Evolutionary conservation across 345 rosid species (phyloP).

Genomic region (Brassica carinata): DNA sequence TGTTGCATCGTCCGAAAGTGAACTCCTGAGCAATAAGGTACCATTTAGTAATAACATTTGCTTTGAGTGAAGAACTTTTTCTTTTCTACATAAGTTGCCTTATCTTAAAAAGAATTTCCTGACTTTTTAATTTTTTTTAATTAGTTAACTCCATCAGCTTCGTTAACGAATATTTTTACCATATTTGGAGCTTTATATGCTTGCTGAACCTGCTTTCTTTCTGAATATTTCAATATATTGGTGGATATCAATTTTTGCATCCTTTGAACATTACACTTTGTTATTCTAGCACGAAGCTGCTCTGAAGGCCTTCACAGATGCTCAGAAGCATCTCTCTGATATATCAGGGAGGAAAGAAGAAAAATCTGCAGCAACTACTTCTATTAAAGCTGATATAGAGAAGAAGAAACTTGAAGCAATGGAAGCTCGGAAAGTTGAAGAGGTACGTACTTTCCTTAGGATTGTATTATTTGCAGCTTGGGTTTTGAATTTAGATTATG

Average conservation of each 20-base stretch:
- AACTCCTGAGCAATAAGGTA: conserved; percentile 85
- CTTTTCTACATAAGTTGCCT: conserved; percentile 20
- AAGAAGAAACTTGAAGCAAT: conserved; percentile 63
- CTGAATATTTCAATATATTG: neutral
- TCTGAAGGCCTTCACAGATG: conserved; percentile 71
- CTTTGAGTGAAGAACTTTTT: conserved; percentile 6
- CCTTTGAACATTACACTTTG: conserved; percentile 18
- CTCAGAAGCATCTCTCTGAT: conserved; percentile 70
- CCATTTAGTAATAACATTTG: conserved; percentile 13
- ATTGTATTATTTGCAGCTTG: conserved; percentile 25
- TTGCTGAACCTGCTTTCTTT: neutral
- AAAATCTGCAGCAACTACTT: conserved; percentile 48
- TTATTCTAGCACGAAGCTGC: conserved; percentile 81
- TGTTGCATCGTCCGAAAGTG: conserved; percentile 79
- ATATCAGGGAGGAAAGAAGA: conserved; percentile 54
- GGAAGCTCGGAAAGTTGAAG: conserved; percentile 72
- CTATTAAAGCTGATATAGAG: conserved; percentile 57
- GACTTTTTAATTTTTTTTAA: neutral
- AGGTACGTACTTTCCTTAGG: conserved; percentile 48
- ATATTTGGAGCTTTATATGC: conserved; percentile 6
- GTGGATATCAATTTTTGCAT: conserved; percentile 2
- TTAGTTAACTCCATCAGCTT: conserved; percentile 17
- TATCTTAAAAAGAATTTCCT: neutral
- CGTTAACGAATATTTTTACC: conserved; percentile 1
- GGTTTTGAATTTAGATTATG: conserved; percentile 29